phyloP scores from a whole-genome alignment of 306 rosid species.

The Trifolium subterraneum region DNA sequence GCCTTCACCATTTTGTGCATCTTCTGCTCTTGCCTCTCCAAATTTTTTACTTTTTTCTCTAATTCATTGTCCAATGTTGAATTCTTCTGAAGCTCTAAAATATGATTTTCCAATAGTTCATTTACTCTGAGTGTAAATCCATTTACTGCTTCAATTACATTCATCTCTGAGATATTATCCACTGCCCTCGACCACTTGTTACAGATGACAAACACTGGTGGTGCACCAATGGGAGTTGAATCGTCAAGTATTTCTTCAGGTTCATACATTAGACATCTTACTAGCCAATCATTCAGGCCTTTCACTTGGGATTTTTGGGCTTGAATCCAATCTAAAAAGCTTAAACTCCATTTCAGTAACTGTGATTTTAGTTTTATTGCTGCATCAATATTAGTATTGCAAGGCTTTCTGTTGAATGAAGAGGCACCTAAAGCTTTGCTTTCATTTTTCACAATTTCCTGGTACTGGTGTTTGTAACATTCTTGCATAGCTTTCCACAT shows the following conservation, averaged over 20 bases:
- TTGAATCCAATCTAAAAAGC: conserved; percentile 68
- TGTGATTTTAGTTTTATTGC: conserved; percentile 68
- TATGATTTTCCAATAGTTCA: conserved; percentile 51
- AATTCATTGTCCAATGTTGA: conserved; percentile 57
- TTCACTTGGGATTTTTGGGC: conserved; percentile 68
- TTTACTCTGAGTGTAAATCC: conserved; percentile 56
- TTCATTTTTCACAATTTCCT: conserved; percentile 57
- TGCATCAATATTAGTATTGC: conserved; percentile 55
- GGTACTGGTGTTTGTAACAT: conserved; percentile 64
- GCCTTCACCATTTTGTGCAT: conserved; percentile 55
- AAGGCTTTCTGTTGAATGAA: conserved; percentile 45
- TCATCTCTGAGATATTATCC: conserved; percentile 65
- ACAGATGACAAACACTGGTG: conserved; percentile 66
- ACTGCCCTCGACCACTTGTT: conserved; percentile 70
- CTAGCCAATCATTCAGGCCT: conserved; percentile 79
- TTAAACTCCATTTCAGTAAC: conserved; percentile 66
- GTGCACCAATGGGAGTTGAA: conserved; percentile 61
- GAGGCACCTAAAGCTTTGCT: conserved; percentile 48
- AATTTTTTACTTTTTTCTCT: conserved; percentile 52
- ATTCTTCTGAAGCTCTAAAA: conserved; percentile 55
- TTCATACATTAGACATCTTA: conserved; percentile 62
- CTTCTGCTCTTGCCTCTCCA: conserved; percentile 63
- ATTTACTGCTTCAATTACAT: conserved; percentile 62
- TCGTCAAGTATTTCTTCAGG: conserved; percentile 60
- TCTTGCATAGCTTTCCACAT: conserved; percentile 89